phyloP scores from a whole-genome alignment of 768 basidiomycete species.

The Leccinum barrowsii region DNA sequence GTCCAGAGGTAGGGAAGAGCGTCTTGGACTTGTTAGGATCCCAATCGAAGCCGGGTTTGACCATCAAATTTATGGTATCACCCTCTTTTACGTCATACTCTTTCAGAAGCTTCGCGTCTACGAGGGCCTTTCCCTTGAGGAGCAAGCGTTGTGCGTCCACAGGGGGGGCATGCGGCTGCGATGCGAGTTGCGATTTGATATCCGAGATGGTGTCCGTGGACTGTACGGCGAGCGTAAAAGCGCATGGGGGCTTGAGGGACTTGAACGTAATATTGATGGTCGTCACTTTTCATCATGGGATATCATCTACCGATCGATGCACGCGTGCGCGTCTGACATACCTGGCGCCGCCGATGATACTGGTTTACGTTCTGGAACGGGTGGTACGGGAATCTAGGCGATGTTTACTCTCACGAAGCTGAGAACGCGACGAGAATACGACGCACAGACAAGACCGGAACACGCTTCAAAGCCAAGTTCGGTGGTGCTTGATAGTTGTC shows the following conservation, averaged over 20 bases:
- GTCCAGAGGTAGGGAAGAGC: slow-evolving; percentile 20
- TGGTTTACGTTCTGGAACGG: slow-evolving; percentile 53
- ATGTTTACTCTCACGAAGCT: slow-evolving; percentile 4
- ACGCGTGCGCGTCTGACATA: slow-evolving; percentile 15
- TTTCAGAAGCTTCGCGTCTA: slow-evolving; percentile 82
- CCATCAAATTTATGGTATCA: slow-evolving; percentile 80
- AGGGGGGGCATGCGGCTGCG: slow-evolving; percentile 66
- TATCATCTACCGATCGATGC: slow-evolving; percentile 8
- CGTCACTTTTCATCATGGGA: slow-evolving; percentile 7
- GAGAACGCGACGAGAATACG: not conserved
- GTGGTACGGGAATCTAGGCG: slow-evolving; percentile 54
- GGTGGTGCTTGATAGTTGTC: slow-evolving; percentile 79
- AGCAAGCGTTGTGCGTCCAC: slow-evolving; percentile 81
- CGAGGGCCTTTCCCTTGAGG: slow-evolving; percentile 91
- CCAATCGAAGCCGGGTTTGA: slow-evolving; percentile 75
- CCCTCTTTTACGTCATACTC: slow-evolving; percentile 85
- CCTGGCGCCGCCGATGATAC: slow-evolving; percentile 31
- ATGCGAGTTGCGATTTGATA: slow-evolving; percentile 74
- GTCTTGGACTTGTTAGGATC: slow-evolving; percentile 42
- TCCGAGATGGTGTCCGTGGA: slow-evolving; percentile 79
- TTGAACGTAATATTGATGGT: slow-evolving; percentile 76
- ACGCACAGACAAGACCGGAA: slow-evolving; percentile 68
- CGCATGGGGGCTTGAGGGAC: slow-evolving; percentile 81
- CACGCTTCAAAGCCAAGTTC: slow-evolving; percentile 58
- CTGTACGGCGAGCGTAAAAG: slow-evolving; percentile 68